Evolutionary conservation across 2,329 filamentous ascomycete species (phyloP).

Genomic region (Cryphonectria radicalis): DNA sequence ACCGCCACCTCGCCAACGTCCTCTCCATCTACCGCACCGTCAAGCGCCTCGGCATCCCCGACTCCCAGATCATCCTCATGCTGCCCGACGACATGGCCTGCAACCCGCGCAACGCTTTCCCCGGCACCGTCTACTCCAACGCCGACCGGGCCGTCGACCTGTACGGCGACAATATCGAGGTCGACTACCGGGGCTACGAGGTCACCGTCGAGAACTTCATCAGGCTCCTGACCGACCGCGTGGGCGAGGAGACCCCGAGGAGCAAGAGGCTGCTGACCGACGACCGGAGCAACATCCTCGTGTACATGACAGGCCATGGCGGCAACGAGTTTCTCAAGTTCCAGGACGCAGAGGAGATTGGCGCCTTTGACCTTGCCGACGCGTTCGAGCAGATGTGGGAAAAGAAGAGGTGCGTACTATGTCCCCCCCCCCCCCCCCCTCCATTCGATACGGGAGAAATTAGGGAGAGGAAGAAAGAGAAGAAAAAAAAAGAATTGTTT

Average conservation of each 20-base stretch:
- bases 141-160: constrained; percentile 93
- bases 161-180: constrained; percentile 98
- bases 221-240: constrained; percentile 87
- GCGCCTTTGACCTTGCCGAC: constrained; percentile 92
- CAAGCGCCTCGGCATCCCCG: constrained; percentile 94
- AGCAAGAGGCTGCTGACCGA: constrained; percentile 94
- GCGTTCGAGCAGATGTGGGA: constrained; percentile 99
- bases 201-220: constrained; percentile 99
- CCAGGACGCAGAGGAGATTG: constrained; percentile 97
- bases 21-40: constrained; percentile 97
- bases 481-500: no score
- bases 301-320: constrained; percentile 99
- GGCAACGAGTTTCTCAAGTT: constrained; percentile 99
- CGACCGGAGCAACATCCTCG: constrained; percentile 92
- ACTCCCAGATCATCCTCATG: constrained; percentile 99
- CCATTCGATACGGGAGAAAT: neutral
- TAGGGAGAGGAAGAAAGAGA: neutral
- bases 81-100: constrained; percentile 99
- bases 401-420: constrained; percentile 78
- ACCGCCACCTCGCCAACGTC: constrained; percentile 96
- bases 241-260: constrained; percentile 91
- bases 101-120: constrained; percentile 97
- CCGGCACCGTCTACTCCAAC: constrained; percentile 97
- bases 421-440: no score
- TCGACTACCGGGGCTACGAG: constrained; percentile 97